Conservation (phyloP, 306 rosid species). For the Inga oerstediana region DNA sequence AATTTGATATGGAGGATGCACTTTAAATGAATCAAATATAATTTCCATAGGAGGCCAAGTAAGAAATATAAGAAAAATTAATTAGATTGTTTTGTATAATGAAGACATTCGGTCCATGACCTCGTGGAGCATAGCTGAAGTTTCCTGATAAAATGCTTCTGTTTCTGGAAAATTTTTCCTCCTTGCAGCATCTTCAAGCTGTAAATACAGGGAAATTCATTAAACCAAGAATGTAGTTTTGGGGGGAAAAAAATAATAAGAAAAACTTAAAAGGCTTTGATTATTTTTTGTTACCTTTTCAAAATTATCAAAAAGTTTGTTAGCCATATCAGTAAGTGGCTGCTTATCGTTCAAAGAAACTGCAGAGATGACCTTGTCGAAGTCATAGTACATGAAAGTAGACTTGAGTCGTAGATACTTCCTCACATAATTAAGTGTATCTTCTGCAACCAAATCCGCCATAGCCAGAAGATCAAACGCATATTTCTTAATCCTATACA, state of each 20-base stretch:
- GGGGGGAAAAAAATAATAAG: not conserved
- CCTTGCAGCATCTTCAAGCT: conserved; percentile 83
- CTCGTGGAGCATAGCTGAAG: conserved; percentile 70
- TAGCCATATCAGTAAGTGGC: conserved; percentile 72
- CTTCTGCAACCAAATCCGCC: conserved; percentile 78
- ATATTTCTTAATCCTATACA: conserved; percentile 65
- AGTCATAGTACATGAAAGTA: conserved; percentile 82
- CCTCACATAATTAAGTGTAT: conserved; percentile 76
- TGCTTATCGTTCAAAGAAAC: conserved; percentile 61
- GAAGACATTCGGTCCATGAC: conserved; percentile 78
- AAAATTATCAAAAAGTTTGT: conserved; percentile 75
- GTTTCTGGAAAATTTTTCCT: conserved; percentile 32
- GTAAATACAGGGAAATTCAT: conserved; percentile 28
- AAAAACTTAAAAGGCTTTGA: not conserved
- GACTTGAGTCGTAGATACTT: conserved; percentile 81
- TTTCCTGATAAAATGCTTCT: conserved; percentile 57
- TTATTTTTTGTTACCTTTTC: conserved; percentile 58
- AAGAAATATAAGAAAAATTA: not conserved
- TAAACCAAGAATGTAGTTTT: not conserved
- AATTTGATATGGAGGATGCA: not conserved
- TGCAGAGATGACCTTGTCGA: conserved; percentile 83
- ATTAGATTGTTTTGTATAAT: conserved; percentile 30
- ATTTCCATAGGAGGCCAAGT: not conserved
- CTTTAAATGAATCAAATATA: not conserved
- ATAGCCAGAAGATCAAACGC: conserved; percentile 88